Evolutionary conservation across 1,284 basidiomycete genomes (phyloP).

Genomic region (Leccinum huronense): DNA sequence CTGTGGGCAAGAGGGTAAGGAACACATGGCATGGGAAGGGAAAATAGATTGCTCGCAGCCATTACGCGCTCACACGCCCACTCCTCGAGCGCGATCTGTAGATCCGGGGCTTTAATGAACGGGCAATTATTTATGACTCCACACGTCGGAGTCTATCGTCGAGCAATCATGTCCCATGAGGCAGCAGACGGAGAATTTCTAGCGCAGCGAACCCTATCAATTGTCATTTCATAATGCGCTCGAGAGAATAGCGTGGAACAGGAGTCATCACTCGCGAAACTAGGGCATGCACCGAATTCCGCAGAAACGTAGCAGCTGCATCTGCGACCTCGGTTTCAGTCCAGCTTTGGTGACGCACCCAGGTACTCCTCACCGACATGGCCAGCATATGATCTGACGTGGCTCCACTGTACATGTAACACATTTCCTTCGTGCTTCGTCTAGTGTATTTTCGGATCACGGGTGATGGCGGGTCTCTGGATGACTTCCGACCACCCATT

Average conservation of each 20-base stretch:
- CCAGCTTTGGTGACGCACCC: background rate
- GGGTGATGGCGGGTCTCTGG: constrained; percentile 16
- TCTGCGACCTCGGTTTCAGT: constrained; percentile 36
- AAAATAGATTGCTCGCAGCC: constrained; percentile 54
- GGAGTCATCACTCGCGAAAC: constrained; percentile 1
- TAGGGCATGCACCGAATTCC: constrained; percentile 3
- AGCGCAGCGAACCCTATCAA: constrained; percentile 4
- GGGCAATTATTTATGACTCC: background rate
- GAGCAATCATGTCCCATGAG: constrained; percentile 10
- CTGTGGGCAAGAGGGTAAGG: constrained; percentile 36
- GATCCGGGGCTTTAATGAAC: constrained; percentile 48
- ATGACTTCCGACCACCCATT: constrained; percentile 32
- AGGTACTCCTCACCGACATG: constrained; percentile 57
- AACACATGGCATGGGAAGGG: constrained; percentile 19
- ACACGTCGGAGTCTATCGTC: constrained; percentile 1
- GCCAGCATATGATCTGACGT: constrained; percentile 75
- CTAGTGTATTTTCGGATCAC: constrained; percentile 24
- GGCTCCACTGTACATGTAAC: constrained; percentile 70
- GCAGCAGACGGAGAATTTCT: background rate
- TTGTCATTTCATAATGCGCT: background rate
- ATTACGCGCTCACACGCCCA: constrained; percentile 76
- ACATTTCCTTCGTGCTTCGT: constrained; percentile 49
- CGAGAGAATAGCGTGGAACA: constrained; percentile 1
- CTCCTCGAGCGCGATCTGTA: constrained; percentile 71
- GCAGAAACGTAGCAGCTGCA: constrained; percentile 35